Percentiles rank a stretch among this genome's conserved stretches.
phyloP scores from a whole-genome alignment of 2,329 filamentous ascomycete genomes.

The Pseudocercospora cruenta region DNA sequence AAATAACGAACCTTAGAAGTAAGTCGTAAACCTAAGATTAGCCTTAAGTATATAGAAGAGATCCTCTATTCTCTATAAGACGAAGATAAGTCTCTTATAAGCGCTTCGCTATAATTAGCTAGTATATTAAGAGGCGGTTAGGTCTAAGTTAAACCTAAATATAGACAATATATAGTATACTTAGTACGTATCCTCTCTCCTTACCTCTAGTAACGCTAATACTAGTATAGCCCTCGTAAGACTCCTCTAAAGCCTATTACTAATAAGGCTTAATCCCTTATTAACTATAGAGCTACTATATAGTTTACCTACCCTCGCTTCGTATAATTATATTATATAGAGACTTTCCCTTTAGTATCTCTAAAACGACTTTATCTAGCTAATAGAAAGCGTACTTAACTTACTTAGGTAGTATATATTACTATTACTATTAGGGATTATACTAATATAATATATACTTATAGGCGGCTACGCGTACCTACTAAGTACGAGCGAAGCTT shows the following conservation, averaged over 20 bases:
- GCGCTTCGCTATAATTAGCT: neutral
- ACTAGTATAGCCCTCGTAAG: neutral
- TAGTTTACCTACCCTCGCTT: neutral
- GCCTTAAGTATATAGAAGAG: neutral
- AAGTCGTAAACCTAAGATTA: neutral
- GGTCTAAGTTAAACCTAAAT: neutral
- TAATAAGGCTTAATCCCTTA: neutral
- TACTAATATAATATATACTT: no score
- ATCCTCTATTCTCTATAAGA: neutral
- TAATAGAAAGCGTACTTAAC: neutral
- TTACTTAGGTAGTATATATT: neutral
- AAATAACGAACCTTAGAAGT: neutral
- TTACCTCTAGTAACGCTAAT: no score
- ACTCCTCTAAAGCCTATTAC: neutral
- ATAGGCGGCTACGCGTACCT: no score
- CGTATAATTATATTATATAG: neutral
- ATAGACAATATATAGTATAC: neutral
- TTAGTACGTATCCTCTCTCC: neutral
- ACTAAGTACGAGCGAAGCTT: no score
- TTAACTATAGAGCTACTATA: neutral
- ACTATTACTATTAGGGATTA: neutral
- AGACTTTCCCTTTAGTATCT: neutral
- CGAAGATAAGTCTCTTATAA: neutral
- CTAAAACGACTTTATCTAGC: neutral
- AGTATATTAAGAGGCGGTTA: neutral